Evolutionary conservation across 176 grass and related monocot genomes (phyloP).

Genomic region (Zea luxurians): DNA sequence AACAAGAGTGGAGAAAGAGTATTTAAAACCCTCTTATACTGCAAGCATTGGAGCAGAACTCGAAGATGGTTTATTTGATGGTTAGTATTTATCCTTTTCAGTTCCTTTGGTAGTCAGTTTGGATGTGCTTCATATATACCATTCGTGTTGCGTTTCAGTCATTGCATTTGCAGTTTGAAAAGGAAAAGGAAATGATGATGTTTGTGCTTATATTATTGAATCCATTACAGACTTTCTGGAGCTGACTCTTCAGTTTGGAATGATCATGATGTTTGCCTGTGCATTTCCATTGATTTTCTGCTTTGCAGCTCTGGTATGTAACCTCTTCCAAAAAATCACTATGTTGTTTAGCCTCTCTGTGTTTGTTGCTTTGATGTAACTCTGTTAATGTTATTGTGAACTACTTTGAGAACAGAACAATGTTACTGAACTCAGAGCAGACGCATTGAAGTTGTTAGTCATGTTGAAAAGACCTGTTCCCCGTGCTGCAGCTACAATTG

Average conservation of each 20-base stretch:
- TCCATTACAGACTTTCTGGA: constrained; percentile 76
- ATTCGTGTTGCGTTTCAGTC: too few relatives aligned
- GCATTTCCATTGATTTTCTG: constrained; percentile 96
- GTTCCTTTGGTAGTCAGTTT: too few relatives aligned
- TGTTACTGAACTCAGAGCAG: constrained; percentile 91
- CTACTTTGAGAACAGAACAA: constrained; percentile 62
- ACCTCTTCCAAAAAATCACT: background rate
- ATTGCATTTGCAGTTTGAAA: background rate
- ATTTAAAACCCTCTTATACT: constrained; percentile 82
- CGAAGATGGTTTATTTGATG: constrained; percentile 54
- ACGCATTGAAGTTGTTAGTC: constrained; percentile 84
- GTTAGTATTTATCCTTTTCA: background rate
- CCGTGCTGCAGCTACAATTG: constrained; percentile 66
- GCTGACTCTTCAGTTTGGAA: constrained; percentile 94
- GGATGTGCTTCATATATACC: too few relatives aligned
- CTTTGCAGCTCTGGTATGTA: constrained; percentile 82
- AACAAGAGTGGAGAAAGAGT: constrained; percentile 97
- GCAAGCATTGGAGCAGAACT: constrained; percentile 88
- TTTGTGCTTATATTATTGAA: constrained; percentile 35
- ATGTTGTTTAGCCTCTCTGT: background rate
- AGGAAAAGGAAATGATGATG: background rate
- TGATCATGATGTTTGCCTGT: constrained; percentile 99
- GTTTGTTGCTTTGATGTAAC: constrained; percentile 6
- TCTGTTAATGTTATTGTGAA: background rate
- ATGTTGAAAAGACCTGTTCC: constrained; percentile 88